Conservation (phyloP, 768 basidiomycete species). For the Lentinula sp. region DNA sequence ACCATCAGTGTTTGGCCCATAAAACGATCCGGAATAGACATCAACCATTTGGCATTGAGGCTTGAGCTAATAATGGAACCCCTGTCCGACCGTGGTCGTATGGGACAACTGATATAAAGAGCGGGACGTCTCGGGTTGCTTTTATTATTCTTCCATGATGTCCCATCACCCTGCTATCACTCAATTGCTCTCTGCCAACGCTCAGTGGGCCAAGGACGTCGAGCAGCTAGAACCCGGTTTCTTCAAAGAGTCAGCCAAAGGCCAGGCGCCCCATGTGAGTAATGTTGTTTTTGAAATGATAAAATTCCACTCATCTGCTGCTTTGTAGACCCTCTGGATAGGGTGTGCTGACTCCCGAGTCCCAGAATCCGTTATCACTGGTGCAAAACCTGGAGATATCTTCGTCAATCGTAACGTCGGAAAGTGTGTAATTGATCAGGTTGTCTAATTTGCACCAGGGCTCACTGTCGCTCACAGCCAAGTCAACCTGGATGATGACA, state of each 20-base stretch:
- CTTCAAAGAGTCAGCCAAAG: constrained; percentile 52
- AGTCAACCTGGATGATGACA: constrained; percentile 67
- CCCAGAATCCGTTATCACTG: constrained; percentile 70
- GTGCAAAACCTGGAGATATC: constrained; percentile 68
- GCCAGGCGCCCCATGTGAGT: constrained; percentile 63
- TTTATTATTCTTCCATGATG: constrained; percentile 5
- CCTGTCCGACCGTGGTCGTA: not conserved
- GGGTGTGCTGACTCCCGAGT: constrained; percentile 84
- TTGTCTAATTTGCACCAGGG: constrained; percentile 4
- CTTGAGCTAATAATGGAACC: not conserved
- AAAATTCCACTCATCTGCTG: not conserved
- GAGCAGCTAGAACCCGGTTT: constrained; percentile 51
- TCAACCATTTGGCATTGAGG: not conserved
- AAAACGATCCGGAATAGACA: not conserved
- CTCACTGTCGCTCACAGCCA: constrained; percentile 41
- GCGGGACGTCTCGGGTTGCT: not conserved
- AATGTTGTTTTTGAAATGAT: not conserved
- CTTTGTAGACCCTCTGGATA: constrained; percentile 63
- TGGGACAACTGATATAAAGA: not conserved
- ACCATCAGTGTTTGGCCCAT: not conserved
- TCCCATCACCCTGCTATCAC: constrained; percentile 16
- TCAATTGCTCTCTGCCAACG: constrained; percentile 43
- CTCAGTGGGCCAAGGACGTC: constrained; percentile 65
- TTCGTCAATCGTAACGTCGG: constrained; percentile 87
- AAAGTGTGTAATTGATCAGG: constrained; percentile 45